Conservation (phyloP, 371 early-diverging fungal genomes). For the Zopfochytrium polystomum region DNA sequence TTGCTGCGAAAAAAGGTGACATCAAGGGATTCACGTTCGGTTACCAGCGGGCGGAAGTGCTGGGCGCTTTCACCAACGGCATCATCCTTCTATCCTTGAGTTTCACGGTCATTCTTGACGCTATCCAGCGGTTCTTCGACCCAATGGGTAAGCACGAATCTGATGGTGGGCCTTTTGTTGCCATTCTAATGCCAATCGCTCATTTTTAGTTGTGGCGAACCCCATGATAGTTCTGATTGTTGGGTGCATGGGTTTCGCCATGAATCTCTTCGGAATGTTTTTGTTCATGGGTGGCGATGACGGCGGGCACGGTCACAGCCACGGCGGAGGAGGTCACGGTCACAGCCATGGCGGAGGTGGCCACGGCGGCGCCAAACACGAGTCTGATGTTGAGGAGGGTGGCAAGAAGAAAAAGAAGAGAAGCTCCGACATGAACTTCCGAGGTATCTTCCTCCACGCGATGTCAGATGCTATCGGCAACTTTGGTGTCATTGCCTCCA, state of each 20-base stretch:
- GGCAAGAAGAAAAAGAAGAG: background rate
- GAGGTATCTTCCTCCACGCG: slow-evolving; percentile 46
- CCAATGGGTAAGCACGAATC: slow-evolving; percentile 1
- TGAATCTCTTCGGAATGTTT: slow-evolving; percentile 36
- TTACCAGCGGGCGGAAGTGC: slow-evolving; percentile 14
- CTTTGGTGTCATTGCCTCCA: slow-evolving; percentile 41
- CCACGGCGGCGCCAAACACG: background rate
- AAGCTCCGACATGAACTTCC: background rate
- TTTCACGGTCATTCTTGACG: slow-evolving; percentile 15
- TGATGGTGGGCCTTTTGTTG: too few relatives aligned
- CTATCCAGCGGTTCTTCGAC: slow-evolving; percentile 17
- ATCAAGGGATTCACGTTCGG: slow-evolving; percentile 9
- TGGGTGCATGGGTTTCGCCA: slow-evolving; percentile 35
- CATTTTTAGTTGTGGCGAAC: slow-evolving; percentile 8
- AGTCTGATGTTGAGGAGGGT: background rate
- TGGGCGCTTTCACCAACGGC: slow-evolving; percentile 24
- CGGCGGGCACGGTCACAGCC: slow-evolving; percentile 7
- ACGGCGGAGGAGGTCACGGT: slow-evolving; percentile 1
- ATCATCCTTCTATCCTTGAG: slow-evolving; percentile 16
- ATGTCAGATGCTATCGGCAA: slow-evolving; percentile 43
- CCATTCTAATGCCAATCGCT: background rate
- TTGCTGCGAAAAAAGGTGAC: background rate
- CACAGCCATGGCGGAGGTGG: slow-evolving; percentile 8
- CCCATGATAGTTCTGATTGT: slow-evolving; percentile 27
- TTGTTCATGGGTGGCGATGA: slow-evolving; percentile 13